A percentile compares a stretch with the other conserved stretches of the same genome.
These are phyloP conservation scores for Globisporangium viniferum DNA, from an alignment of 352 stramenopile species.

Conservation along the genomic window DNA sequence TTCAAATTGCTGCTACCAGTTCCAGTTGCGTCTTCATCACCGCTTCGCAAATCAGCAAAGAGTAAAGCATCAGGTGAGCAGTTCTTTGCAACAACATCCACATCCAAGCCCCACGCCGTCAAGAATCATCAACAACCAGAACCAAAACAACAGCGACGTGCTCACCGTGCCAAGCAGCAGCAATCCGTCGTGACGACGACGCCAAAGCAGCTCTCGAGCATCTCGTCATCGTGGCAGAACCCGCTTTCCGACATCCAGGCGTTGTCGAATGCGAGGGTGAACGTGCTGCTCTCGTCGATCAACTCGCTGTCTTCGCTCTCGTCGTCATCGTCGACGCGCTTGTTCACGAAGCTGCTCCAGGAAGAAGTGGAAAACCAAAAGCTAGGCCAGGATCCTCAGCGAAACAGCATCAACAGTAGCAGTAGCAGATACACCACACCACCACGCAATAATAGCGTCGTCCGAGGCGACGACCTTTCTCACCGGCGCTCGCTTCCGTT, in stretches of 20 bases:
- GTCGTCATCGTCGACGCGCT: constrained; percentile 20
- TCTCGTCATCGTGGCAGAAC: constrained; percentile 25
- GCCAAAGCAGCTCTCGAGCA: neutral
- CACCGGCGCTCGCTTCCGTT: neutral
- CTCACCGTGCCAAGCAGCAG: neutral
- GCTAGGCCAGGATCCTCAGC: neutral
- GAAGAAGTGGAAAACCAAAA: constrained; percentile 4
- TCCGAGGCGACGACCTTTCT: neutral
- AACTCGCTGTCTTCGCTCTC: constrained; percentile 28
- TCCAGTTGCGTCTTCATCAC: constrained; percentile 23
- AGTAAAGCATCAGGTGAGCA: neutral
- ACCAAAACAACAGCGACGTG: neutral
- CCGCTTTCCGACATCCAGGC: constrained; percentile 39
- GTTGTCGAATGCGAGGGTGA: constrained; percentile 34
- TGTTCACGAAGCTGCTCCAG: constrained; percentile 13
- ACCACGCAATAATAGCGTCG: neutral
- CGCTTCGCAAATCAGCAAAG: neutral
- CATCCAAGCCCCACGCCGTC: neutral
- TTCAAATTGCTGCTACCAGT: constrained; percentile 32
- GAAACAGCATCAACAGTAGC: neutral
- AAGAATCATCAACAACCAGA: neutral
- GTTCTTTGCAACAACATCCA: neutral
- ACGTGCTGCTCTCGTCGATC: constrained; percentile 15
- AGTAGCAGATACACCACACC: constrained; percentile 2
- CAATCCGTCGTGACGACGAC: constrained; percentile 12